Percentiles rank a stretch among this genome's conserved stretches.
These are phyloP conservation scores for Colletotrichum gigasporum DNA, from an alignment of 2,329 filamentous ascomycete genomes.

Conservation along the genomic window DNA sequence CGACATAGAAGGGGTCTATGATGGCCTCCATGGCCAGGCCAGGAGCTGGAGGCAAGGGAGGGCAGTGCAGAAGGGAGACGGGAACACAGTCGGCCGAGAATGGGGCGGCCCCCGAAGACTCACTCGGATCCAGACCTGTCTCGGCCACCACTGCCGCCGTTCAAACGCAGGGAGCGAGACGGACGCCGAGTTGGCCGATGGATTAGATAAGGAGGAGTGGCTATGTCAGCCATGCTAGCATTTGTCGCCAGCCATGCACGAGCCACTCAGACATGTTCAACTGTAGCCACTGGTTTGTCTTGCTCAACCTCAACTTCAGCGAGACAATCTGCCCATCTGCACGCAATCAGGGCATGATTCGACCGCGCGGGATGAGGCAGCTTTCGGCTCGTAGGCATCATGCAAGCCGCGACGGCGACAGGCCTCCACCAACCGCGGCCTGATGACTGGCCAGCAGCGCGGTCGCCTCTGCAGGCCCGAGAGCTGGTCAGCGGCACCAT, in stretches of 20 bases:
- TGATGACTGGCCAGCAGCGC: constrained; percentile 26
- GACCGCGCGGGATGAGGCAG: constrained; percentile 4
- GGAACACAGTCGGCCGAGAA: constrained; percentile 2
- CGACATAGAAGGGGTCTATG: background rate
- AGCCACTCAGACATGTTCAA: background rate
- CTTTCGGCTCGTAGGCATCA: background rate
- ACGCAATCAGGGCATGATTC: constrained; percentile 2
- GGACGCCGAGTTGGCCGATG: no score
- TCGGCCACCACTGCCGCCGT: constrained; percentile 4
- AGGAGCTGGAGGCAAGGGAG: background rate
- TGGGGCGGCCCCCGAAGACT: background rate
- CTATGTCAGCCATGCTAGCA: background rate
- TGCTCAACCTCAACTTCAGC: background rate
- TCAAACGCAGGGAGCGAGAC: no score
- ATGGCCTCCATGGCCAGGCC: background rate
- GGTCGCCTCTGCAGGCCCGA: constrained; percentile 27
- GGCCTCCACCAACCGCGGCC: constrained; percentile 18
- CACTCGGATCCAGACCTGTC: constrained; percentile 1
- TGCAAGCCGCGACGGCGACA: constrained; percentile 1
- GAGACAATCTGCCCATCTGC: background rate
- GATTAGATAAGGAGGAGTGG: background rate
- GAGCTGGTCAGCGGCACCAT: constrained; percentile 30
- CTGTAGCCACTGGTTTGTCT: background rate
- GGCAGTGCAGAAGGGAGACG: background rate
- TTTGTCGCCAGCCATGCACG: background rate